Conservation (phyloP, 176 grass and related monocot species). For the Neostapfia colusana region DNA sequence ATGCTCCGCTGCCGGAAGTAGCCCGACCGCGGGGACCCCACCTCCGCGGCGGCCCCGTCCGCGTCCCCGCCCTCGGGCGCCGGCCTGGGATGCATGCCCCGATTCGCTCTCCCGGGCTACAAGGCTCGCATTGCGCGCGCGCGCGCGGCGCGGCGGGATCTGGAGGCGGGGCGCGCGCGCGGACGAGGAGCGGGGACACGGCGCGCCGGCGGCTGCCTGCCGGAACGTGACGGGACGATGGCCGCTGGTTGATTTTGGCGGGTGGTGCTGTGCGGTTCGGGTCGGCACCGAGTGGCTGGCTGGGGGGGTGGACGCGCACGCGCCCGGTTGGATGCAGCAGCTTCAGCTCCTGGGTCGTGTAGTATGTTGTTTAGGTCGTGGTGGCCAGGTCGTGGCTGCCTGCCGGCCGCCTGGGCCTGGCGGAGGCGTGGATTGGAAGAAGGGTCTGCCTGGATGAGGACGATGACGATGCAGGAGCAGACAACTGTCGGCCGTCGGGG, state of each 20-base stretch:
- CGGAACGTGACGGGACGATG: slow-evolving; percentile 22
- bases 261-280: slow-evolving; percentile 7
- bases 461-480: not conserved
- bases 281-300: not conserved
- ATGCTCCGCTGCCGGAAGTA: slow-evolving; percentile 74
- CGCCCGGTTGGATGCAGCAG: not conserved
- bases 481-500: not conserved
- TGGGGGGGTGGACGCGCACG: not conserved
- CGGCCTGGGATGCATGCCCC: slow-evolving; percentile 44
- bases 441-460: slow-evolving; percentile 3
- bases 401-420: not conserved
- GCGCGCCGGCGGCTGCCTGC: slow-evolving; percentile 32
- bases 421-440: slow-evolving; percentile 21
- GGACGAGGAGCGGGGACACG: not conserved
- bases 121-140: slow-evolving; percentile 34
- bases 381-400: not conserved
- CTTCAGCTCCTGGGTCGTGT: too few species aligned
- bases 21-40: slow-evolving; percentile 51
- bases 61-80: slow-evolving; percentile 43
- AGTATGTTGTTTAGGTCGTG: too few species aligned
- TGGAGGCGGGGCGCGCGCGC: slow-evolving; percentile 1
- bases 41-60: slow-evolving; percentile 36
- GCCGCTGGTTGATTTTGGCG: slow-evolving; percentile 50
- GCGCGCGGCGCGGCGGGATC: slow-evolving; percentile 15
- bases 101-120: not conserved